A percentile compares a stretch with the other conserved stretches of the same genome.
Conservation (phyloP, 139 green algal species). For the Picochlorum costavermella region DNA sequence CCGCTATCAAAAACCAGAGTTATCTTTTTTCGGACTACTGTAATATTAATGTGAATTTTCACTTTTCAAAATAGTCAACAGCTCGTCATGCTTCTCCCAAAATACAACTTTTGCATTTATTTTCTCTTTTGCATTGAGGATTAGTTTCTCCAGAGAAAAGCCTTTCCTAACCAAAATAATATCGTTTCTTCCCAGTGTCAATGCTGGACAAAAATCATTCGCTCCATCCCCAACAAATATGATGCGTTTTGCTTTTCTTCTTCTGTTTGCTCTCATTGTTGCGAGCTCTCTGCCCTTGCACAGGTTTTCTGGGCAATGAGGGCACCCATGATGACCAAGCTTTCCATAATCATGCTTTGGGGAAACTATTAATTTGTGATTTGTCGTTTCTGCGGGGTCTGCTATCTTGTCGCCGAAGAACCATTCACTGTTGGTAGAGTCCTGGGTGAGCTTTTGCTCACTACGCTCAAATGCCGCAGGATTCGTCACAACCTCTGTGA, state of each 20-base stretch:
- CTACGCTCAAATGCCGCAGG: slow-evolving; percentile 46
- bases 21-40: too few relatives aligned
- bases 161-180: slow-evolving; percentile 51
- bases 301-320: slow-evolving; percentile 62
- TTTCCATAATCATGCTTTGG: slow-evolving; percentile 6
- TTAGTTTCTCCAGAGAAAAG: slow-evolving; percentile 7
- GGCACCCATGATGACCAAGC: slow-evolving; percentile 46
- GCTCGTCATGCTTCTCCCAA: slow-evolving; percentile 47
- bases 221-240: slow-evolving; percentile 68
- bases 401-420: not conserved
- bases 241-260: too few relatives aligned
- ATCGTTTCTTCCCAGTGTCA: slow-evolving; percentile 52
- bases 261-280: slow-evolving; percentile 16
- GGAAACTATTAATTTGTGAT: slow-evolving; percentile 17
- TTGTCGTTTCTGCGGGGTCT: not conserved
- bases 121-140: not conserved
- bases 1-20: too few relatives aligned
- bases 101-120: slow-evolving; percentile 28
- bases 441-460: not conserved
- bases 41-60: slow-evolving; percentile 3
- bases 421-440: not conserved
- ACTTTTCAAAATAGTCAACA: slow-evolving; percentile 16
- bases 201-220: slow-evolving; percentile 71
- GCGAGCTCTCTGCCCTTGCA: slow-evolving; percentile 74
- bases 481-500: slow-evolving; percentile 60